phyloP scores from a whole-genome alignment of 345 rosid genomes.

The Rhodomyrtus tomentosa region DNA sequence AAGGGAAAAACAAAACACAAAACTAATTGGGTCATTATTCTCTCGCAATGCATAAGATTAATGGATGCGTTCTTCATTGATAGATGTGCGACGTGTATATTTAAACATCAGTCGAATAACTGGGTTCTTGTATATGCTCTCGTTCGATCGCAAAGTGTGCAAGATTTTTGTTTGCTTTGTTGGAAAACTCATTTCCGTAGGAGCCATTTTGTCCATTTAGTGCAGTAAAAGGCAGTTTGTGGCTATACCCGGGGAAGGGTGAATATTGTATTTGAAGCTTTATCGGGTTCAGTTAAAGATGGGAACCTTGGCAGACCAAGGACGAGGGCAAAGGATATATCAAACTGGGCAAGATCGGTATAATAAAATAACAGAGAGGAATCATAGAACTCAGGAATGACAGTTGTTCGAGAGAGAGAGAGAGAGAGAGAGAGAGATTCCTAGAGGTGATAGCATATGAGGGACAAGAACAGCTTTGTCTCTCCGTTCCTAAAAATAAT shows the following conservation, averaged over 20 bases:
- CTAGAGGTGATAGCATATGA: neutral
- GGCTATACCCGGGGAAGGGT: constrained; percentile 20
- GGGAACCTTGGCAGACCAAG: constrained; percentile 17
- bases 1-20: neutral
- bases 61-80: neutral
- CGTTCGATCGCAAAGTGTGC: neutral
- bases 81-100: neutral
- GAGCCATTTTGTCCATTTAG: neutral
- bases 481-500: neutral
- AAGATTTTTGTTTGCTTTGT: neutral
- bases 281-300: constrained; percentile 35
- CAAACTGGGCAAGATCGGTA: neutral
- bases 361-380: constrained; percentile 1
- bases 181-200: neutral
- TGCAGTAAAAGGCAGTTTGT: constrained; percentile 32
- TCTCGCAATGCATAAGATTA: neutral
- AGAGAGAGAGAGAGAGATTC: neutral
- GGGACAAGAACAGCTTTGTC: neutral
- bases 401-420: neutral
- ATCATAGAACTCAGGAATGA: neutral
- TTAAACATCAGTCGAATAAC: neutral
- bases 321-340: neutral
- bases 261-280: constrained; percentile 13
- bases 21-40: neutral
- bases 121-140: neutral